A percentile compares a stretch with the other conserved stretches of the same genome.
phyloP scores from a whole-genome alignment of 768 basidiomycete genomes.

The Tulasnella sp. region DNA sequence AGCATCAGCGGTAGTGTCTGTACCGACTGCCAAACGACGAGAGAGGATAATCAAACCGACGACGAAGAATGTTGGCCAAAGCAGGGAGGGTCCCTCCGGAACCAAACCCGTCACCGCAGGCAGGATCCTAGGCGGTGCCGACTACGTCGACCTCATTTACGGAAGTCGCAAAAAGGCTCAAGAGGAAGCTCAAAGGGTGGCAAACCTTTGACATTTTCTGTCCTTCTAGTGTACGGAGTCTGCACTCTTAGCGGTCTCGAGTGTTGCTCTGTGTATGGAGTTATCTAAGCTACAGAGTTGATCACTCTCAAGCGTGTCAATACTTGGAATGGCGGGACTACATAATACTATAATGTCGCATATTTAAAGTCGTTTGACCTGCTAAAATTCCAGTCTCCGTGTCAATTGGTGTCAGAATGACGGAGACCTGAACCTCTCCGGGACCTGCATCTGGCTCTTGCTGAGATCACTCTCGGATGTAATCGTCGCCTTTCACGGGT shows the following conservation, averaged over 20 bases:
- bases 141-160: not conserved
- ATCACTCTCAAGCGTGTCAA: too few species aligned
- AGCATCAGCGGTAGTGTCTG: not conserved
- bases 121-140: not conserved
- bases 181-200: not conserved
- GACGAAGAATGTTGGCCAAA: not conserved
- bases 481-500: not conserved
- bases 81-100: not conserved
- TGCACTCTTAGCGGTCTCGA: too few species aligned
- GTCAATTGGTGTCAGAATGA: too few species aligned
- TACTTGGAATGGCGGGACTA: too few species aligned
- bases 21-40: not conserved
- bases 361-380: too few species aligned
- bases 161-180: not conserved
- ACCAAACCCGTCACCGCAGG: not conserved
- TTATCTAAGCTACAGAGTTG: too few species aligned
- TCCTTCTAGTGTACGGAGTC: too few species aligned
- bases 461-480: not conserved
- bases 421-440: not conserved
- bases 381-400: too few species aligned
- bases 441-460: not conserved
- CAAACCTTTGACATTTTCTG: not conserved
- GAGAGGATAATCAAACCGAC: not conserved
- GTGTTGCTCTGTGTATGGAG: too few species aligned
- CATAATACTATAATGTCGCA: too few species aligned